A percentile compares a stretch with the other conserved stretches of the same genome.
Conservation (phyloP, 345 rosid genomes). For the Trapa incisa region DNA sequence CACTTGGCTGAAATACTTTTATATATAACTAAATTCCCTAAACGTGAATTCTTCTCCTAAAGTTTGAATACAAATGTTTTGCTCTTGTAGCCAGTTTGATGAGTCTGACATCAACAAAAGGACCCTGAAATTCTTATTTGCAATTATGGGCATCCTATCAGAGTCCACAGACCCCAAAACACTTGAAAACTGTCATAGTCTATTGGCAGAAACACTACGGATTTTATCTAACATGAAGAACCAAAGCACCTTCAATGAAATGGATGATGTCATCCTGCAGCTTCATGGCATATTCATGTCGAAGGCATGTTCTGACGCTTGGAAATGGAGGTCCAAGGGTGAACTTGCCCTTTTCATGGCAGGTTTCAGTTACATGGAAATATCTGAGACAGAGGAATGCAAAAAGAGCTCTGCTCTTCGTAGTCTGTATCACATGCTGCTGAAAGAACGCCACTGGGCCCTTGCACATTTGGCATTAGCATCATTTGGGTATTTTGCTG, state of each 20-base stretch:
- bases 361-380: slow-evolving; percentile 45
- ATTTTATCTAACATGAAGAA: slow-evolving; percentile 41
- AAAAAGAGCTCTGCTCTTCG: slow-evolving; percentile 53
- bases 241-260: slow-evolving; percentile 42
- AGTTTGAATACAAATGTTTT: slow-evolving; percentile 1
- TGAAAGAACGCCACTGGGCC: slow-evolving; percentile 77
- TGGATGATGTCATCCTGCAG: slow-evolving; percentile 51
- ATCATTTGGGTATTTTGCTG: slow-evolving; percentile 78
- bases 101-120: slow-evolving; percentile 40
- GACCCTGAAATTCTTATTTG: slow-evolving; percentile 47
- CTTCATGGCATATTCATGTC: slow-evolving; percentile 53
- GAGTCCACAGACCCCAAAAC: slow-evolving; percentile 21
- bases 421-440: slow-evolving; percentile 68
- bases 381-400: slow-evolving; percentile 52
- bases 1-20: neutral
- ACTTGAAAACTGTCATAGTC: slow-evolving; percentile 23
- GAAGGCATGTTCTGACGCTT: slow-evolving; percentile 25
- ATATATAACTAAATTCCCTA: neutral
- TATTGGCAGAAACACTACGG: slow-evolving; percentile 39
- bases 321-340: slow-evolving; percentile 38
- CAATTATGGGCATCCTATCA: slow-evolving; percentile 27
- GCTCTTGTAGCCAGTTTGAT: slow-evolving; percentile 42
- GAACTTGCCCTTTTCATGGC: slow-evolving; percentile 59
- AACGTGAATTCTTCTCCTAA: neutral
- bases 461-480: slow-evolving; percentile 54